These are phyloP conservation scores for Tillandsia fasciculata DNA, from an alignment of 176 grass and related monocot species.

Conservation along the genomic window DNA sequence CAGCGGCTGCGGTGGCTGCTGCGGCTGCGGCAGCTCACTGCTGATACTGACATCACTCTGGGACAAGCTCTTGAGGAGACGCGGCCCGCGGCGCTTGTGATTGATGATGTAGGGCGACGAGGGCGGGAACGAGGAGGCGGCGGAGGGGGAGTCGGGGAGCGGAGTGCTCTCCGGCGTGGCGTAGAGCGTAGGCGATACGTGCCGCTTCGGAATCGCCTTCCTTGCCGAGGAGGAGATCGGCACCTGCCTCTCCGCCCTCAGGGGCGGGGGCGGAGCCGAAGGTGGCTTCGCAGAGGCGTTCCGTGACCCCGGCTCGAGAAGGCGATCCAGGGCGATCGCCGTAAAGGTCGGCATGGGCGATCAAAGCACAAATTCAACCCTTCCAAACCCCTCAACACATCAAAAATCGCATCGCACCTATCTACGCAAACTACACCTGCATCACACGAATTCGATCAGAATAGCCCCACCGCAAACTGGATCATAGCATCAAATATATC, in stretches of 20 bases:
- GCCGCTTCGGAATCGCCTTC: neutral
- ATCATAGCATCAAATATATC: neutral
- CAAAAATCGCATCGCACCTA: constrained; percentile 3
- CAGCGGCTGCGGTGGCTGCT: too few species aligned
- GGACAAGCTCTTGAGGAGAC: constrained; percentile 36
- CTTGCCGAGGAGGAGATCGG: neutral
- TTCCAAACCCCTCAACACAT: neutral
- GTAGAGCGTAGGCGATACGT: constrained; percentile 57
- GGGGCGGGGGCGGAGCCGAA: neutral
- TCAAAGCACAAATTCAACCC: neutral
- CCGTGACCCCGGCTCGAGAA: constrained; percentile 12
- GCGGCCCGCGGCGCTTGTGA: constrained; percentile 68
- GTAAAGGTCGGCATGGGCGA: constrained; percentile 15
- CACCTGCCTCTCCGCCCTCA: neutral
- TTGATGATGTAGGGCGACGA: constrained; percentile 82
- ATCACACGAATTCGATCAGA: neutral
- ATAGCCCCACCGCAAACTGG: too few species aligned
- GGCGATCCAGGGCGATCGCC: constrained; percentile 30
- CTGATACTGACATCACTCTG: constrained; percentile 23
- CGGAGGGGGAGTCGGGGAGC: constrained; percentile 43
- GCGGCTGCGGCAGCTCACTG: neutral
- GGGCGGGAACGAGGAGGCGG: constrained; percentile 54
- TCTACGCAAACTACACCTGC: neutral
- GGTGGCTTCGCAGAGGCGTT: constrained; percentile 8
- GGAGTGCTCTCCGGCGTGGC: constrained; percentile 53